Evolutionary conservation across 768 basidiomycete species (phyloP).

Genomic region (Gyrodon lividus): DNA sequence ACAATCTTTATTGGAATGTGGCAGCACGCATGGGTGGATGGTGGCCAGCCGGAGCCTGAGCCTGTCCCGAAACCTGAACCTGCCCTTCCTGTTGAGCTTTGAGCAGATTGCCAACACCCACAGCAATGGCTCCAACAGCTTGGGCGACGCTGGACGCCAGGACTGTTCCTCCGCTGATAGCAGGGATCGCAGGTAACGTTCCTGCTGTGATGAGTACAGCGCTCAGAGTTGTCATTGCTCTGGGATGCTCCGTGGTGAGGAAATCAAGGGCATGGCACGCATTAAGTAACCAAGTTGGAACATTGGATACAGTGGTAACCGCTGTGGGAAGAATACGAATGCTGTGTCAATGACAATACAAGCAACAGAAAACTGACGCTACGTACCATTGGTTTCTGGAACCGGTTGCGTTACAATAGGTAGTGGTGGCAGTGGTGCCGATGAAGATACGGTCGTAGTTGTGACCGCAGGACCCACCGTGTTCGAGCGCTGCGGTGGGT

Average conservation of each 20-base stretch:
- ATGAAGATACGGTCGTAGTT: conserved; percentile 7
- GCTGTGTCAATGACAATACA: background rate
- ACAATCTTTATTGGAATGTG: conserved; percentile 25
- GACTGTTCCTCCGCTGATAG: conserved; percentile 66
- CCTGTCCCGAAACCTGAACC: conserved; percentile 25
- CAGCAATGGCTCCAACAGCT: conserved; percentile 75
- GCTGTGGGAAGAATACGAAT: conserved; percentile 21
- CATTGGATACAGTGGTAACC: conserved; percentile 51
- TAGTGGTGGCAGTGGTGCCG: conserved; percentile 16
- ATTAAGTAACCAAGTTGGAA: conserved; percentile 75
- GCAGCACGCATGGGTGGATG: conserved; percentile 30
- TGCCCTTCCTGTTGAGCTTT: conserved; percentile 47
- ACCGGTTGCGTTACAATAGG: conserved; percentile 14
- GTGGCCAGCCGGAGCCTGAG: conserved; percentile 17
- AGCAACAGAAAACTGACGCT: background rate
- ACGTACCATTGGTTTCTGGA: conserved; percentile 20
- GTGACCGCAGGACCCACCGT: conserved; percentile 29
- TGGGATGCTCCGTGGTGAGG: conserved; percentile 73
- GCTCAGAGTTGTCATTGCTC: conserved; percentile 69
- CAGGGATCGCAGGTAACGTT: conserved; percentile 70
- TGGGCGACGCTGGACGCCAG: conserved; percentile 74
- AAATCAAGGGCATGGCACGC: conserved; percentile 74
- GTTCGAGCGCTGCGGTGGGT: conserved; percentile 28
- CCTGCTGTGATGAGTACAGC: conserved; percentile 80
- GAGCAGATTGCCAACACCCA: conserved; percentile 64